These are phyloP conservation scores for Adansonia rubrostipa DNA, from an alignment of 441 rosid species.

Conservation along the genomic window DNA sequence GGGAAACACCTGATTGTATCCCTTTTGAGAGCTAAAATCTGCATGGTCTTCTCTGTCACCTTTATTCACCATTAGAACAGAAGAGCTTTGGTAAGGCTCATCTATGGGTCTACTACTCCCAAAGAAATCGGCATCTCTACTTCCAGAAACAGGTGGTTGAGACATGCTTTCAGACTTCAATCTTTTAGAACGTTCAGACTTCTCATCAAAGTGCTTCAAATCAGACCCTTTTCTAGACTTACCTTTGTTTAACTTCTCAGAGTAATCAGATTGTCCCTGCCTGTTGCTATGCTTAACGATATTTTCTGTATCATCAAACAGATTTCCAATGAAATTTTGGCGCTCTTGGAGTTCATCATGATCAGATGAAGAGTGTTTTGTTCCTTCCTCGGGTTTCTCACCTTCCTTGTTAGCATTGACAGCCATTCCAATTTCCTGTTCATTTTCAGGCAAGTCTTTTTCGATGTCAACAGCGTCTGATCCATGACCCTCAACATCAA, in stretches of 20 bases:
- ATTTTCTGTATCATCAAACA: slow-evolving; percentile 80
- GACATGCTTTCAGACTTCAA: slow-evolving; percentile 55
- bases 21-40: slow-evolving; percentile 46
- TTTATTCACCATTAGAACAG: slow-evolving; percentile 43
- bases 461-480: slow-evolving; percentile 62
- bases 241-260: slow-evolving; percentile 46
- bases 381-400: slow-evolving; percentile 47
- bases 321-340: slow-evolving; percentile 70
- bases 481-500: slow-evolving; percentile 58
- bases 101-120: slow-evolving; percentile 42
- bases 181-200: slow-evolving; percentile 56
- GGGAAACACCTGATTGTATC: slow-evolving; percentile 42
- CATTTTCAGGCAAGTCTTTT: slow-evolving; percentile 63
- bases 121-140: slow-evolving; percentile 42
- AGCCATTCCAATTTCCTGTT: slow-evolving; percentile 53
- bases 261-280: slow-evolving; percentile 57
- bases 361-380: slow-evolving; percentile 41
- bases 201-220: slow-evolving; percentile 47
- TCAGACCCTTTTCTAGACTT: slow-evolving; percentile 59
- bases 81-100: slow-evolving; percentile 46
- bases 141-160: slow-evolving; percentile 48
- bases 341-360: slow-evolving; percentile 57
- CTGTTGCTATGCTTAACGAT: slow-evolving; percentile 43
- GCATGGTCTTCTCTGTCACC: slow-evolving; percentile 45
- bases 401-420: slow-evolving; percentile 42